Percentiles rank a stretch among this genome's conserved stretches.
Evolutionary conservation across 306 rosid species (phyloP).

Genomic region (Amphicarpaea edgeworthii): DNA sequence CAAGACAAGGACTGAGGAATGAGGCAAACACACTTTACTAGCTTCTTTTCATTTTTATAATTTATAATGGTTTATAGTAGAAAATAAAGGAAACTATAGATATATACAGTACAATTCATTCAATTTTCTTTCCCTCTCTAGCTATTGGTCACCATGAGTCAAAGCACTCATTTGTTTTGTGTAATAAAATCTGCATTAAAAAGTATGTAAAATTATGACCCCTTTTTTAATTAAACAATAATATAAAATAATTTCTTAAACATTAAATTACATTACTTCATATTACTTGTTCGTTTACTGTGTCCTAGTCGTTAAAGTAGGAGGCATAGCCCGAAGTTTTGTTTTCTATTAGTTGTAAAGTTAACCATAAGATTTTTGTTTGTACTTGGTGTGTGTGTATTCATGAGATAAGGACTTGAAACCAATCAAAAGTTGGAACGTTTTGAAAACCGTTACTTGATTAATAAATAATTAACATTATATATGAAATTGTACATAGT

Average conservation of each 20-base stretch:
- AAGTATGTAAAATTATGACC: no score
- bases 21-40: not conserved
- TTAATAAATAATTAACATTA: not conserved
- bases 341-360: not conserved
- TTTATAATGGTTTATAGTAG: not conserved
- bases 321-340: not conserved
- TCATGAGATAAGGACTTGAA: not conserved
- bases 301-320: constrained; percentile 25
- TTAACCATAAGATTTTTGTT: constrained; percentile 6
- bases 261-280: not conserved
- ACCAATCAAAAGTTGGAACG: not conserved
- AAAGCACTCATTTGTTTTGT: not conserved
- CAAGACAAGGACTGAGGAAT: not conserved
- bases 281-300: constrained; percentile 5
- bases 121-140: not conserved
- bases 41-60: not conserved
- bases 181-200: not conserved
- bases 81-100: not conserved
- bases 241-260: not conserved
- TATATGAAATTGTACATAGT: no score
- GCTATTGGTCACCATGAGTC: not conserved
- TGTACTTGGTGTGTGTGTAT: not conserved
- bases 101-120: not conserved
- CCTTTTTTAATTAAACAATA: not conserved
- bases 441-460: not conserved